Conservation (phyloP, 73 alveolate genomes). For the Paramecium tetraurelia region DNA sequence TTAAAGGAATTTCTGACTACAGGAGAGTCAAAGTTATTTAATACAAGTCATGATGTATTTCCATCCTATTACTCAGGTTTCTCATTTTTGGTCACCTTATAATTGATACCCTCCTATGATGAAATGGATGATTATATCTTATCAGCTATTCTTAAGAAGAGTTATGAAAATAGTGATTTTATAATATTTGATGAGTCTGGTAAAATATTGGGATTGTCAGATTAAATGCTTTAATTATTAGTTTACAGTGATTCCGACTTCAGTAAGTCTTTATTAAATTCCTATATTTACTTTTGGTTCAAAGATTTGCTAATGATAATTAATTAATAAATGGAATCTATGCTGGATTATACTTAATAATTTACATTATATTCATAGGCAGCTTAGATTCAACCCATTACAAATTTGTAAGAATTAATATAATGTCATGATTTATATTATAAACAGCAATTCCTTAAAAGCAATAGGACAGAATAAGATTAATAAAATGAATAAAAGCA, state of each 20-base stretch:
- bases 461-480: neutral
- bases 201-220: neutral
- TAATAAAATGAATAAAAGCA: neutral
- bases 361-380: neutral
- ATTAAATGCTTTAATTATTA: neutral
- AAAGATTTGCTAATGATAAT: neutral
- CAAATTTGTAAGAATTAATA: neutral
- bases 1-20: neutral
- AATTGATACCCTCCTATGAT: neutral
- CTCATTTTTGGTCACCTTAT: neutral
- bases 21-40: neutral
- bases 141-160: neutral
- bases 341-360: neutral
- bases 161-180: neutral
- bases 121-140: neutral
- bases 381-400: neutral
- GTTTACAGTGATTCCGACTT: neutral
- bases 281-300: neutral
- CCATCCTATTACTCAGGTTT: neutral
- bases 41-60: neutral
- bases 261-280: neutral
- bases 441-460: neutral
- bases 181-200: neutral
- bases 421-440: neutral
- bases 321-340: neutral